phyloP scores from a whole-genome alignment of 1,139 yeast genomes.

The Magnusiomyces tetraspermus region DNA sequence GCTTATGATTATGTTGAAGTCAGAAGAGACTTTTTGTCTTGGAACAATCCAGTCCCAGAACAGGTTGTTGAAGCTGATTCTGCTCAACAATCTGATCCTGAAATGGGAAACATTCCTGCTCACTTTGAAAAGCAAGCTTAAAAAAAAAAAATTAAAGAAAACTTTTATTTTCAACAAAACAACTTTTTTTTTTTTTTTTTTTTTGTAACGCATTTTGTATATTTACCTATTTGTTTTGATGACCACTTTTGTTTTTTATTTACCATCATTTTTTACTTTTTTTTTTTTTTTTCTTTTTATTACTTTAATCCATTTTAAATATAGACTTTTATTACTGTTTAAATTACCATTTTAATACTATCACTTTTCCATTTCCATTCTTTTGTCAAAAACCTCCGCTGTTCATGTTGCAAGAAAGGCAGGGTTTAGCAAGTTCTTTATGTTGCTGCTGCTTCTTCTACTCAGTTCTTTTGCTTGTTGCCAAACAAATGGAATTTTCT shows the following conservation, averaged over 20 bases:
- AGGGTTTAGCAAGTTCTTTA: too few species aligned
- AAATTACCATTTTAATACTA: too few species aligned
- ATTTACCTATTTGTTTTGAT: not conserved
- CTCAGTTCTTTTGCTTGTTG: too few species aligned
- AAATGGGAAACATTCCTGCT: not conserved
- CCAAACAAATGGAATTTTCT: too few species aligned
- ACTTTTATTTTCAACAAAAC: not conserved
- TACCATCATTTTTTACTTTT: not conserved
- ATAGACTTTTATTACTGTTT: too few species aligned
- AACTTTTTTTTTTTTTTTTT: not conserved
- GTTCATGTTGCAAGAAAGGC: too few species aligned
- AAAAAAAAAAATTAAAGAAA: not conserved
- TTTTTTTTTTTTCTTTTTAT: not conserved
- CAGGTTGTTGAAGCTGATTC: not conserved
- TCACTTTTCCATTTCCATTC: too few species aligned
- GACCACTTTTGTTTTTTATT: not conserved
- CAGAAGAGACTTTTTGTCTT: slow-evolving; percentile 81
- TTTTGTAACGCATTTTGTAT: not conserved
- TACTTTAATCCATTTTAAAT: too few species aligned
- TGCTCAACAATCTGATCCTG: too few species aligned
- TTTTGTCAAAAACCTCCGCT: too few species aligned
- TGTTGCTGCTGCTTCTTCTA: too few species aligned
- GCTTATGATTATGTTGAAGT: slow-evolving; percentile 98
- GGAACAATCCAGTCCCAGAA: slow-evolving; percentile 33
- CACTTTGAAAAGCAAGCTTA: not conserved